Percentiles rank a stretch among this genome's conserved stretches.
Evolutionary conservation across 1,139 yeast genomes (phyloP).

Genomic region (Yamadazyma epiphylla): DNA sequence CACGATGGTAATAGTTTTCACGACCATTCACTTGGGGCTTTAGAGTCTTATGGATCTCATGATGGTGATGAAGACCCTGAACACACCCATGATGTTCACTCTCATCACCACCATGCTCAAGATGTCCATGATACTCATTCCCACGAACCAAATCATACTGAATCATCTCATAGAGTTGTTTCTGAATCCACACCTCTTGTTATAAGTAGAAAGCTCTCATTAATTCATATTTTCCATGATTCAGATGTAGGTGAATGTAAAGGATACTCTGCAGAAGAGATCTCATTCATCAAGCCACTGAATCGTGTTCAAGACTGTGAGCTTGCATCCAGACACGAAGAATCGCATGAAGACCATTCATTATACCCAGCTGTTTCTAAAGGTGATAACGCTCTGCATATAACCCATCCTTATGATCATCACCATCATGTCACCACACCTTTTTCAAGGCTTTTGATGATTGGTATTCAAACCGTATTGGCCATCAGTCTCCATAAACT

Average conservation of each 20-base stretch:
- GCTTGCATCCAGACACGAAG: constrained; percentile 19
- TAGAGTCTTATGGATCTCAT: constrained; percentile 5
- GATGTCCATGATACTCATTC: constrained; percentile 5
- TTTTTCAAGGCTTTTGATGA: constrained; percentile 68
- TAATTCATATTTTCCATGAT: constrained; percentile 10
- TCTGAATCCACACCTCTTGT: constrained; percentile 26
- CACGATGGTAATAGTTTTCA: constrained; percentile 3
- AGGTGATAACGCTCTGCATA: constrained; percentile 1
- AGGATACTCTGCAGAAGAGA: constrained; percentile 50
- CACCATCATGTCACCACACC: constrained; percentile 83
- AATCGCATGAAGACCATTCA: constrained; percentile 5
- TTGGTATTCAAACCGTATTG: constrained; percentile 85
- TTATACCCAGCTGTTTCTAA: too few species aligned
- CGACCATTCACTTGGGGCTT: constrained; percentile 3
- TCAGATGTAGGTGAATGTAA: constrained; percentile 44
- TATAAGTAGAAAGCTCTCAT: constrained; percentile 9
- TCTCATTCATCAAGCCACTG: constrained; percentile 18
- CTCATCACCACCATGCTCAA: constrained; percentile 4
- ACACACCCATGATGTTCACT: constrained; percentile 17
- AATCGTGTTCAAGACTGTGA: constrained; percentile 35
- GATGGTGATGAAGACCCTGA: constrained; percentile 12
- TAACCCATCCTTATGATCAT: constrained; percentile 36
- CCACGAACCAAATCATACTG: constrained; percentile 1
- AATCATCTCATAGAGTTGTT: constrained; percentile 53
- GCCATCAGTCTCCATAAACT: constrained; percentile 87